A percentile compares a stretch with the other conserved stretches of the same genome.
Conservation (phyloP, 805 yeast species). For the Candida argentea region DNA sequence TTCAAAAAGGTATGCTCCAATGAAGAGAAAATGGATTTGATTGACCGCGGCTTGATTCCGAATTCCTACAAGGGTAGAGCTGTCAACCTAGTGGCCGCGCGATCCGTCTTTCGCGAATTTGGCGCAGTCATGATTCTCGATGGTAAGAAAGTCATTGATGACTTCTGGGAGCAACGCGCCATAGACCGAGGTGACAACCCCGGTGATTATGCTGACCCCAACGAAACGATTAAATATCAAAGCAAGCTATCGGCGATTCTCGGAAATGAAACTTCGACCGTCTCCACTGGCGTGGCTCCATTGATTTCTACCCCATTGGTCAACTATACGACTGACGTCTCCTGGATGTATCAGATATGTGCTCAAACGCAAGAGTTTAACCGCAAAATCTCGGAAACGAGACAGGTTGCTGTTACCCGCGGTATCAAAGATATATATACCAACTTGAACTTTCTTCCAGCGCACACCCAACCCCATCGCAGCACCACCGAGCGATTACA, state of each 20-base stretch:
- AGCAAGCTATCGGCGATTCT: slow-evolving; percentile 2
- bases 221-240: slow-evolving; percentile 27
- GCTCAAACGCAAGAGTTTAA: slow-evolving; percentile 68
- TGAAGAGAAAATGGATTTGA: slow-evolving; percentile 74
- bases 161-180: slow-evolving; percentile 67
- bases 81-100: slow-evolving; percentile 84
- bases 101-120: slow-evolving; percentile 82
- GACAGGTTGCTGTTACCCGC: slow-evolving; percentile 43
- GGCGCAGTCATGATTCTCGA: slow-evolving; percentile 76
- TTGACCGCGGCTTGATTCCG: slow-evolving; percentile 73
- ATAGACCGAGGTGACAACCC: slow-evolving; percentile 53
- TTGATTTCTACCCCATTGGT: slow-evolving; percentile 32
- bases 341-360: slow-evolving; percentile 83
- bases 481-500: slow-evolving; percentile 20
- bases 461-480: slow-evolving; percentile 59
- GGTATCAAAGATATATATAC: slow-evolving; percentile 78
- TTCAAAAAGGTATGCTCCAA: slow-evolving; percentile 66
- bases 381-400: slow-evolving; percentile 44
- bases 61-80: slow-evolving; percentile 85
- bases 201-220: slow-evolving; percentile 65
- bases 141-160: slow-evolving; percentile 77
- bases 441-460: slow-evolving; percentile 69
- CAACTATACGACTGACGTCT: slow-evolving; percentile 45
- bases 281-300: slow-evolving; percentile 18
- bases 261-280: slow-evolving; percentile 3